Conservation (phyloP, 495 filamentous ascomycete species). For the Aspergillus taichungensis region DNA sequence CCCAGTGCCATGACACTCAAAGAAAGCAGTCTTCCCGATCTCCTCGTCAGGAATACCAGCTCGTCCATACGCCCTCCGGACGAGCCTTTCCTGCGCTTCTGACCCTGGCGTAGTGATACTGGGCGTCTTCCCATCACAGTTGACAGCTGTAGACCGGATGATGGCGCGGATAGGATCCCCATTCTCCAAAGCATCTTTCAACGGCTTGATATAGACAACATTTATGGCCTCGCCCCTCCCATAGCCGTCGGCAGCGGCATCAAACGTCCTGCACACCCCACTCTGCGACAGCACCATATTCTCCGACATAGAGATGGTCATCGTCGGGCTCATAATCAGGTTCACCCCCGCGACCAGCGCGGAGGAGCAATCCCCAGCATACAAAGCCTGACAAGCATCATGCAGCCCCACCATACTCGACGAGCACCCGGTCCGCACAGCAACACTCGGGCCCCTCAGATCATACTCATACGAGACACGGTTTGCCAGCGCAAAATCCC, state of each 20-base stretch:
- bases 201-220: constrained; percentile 23
- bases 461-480: constrained; percentile 27
- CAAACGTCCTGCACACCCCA: constrained; percentile 47
- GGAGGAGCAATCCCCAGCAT: constrained; percentile 22
- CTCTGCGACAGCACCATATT: constrained; percentile 15
- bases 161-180: constrained; percentile 28
- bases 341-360: constrained; percentile 35
- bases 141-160: constrained; percentile 25
- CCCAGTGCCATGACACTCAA: constrained; percentile 38
- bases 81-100: constrained; percentile 11
- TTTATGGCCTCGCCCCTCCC: constrained; percentile 48
- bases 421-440: constrained; percentile 28
- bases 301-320: constrained; percentile 21
- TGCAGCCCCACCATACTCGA: constrained; percentile 20
- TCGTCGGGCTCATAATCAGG: constrained; percentile 26
- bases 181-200: constrained; percentile 20
- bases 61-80: constrained; percentile 17
- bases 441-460: constrained; percentile 22
- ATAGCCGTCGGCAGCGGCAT: constrained; percentile 53
- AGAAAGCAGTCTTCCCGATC: constrained; percentile 12
- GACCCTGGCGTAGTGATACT: constrained; percentile 2
- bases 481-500: constrained; percentile 26
- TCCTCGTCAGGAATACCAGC: constrained; percentile 15
- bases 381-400: constrained; percentile 19
- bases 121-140: constrained; percentile 22